Percentiles rank a stretch among this genome's conserved stretches.
Evolutionary conservation across 495 filamentous ascomycete genomes (phyloP).

Genomic region (Apiosordaria backusii): DNA sequence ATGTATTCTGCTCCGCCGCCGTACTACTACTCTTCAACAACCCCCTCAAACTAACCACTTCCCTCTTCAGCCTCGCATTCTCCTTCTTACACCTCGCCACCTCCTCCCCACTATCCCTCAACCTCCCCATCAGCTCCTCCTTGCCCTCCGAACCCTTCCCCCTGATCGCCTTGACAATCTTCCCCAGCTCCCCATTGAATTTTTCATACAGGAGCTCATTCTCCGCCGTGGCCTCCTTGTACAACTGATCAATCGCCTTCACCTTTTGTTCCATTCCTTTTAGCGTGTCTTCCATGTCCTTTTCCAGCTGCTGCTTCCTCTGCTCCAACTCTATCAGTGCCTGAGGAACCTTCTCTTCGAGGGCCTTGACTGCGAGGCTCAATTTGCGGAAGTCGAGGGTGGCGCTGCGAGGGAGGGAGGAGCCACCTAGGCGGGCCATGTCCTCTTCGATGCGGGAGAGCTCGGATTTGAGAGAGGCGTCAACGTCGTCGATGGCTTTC

Average conservation of each 20-base stretch:
- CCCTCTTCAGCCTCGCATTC: slow-evolving; percentile 57
- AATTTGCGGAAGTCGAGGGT: slow-evolving; percentile 48
- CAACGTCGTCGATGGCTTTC: slow-evolving; percentile 63
- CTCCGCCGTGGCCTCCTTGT: slow-evolving; percentile 83
- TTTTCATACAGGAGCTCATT: slow-evolving; percentile 92
- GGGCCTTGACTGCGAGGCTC: slow-evolving; percentile 52
- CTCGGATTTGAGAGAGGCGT: slow-evolving; percentile 67
- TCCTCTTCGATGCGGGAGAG: slow-evolving; percentile 80
- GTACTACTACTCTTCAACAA: slow-evolving; percentile 39
- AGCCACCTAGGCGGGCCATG: slow-evolving; percentile 57
- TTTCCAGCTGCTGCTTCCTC: slow-evolving; percentile 58
- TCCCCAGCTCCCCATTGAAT: slow-evolving; percentile 85
- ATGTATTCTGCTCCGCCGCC: not conserved
- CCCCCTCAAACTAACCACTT: slow-evolving; percentile 49
- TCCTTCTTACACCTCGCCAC: slow-evolving; percentile 66
- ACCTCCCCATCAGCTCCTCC: slow-evolving; percentile 63
- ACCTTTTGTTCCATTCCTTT: slow-evolving; percentile 71
- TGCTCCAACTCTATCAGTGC: slow-evolving; percentile 58
- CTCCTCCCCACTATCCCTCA: slow-evolving; percentile 67
- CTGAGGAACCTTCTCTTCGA: slow-evolving; percentile 63
- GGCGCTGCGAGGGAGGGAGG: slow-evolving; percentile 37
- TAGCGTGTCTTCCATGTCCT: slow-evolving; percentile 66
- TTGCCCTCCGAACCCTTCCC: slow-evolving; percentile 66
- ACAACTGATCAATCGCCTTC: slow-evolving; percentile 81
- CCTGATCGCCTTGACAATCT: slow-evolving; percentile 70